Evolutionary conservation across 2,329 filamentous ascomycete genomes (phyloP), one percentile per base, ranked within the genome.

Genomic region (Ambrosiella xylebori): DNA sequence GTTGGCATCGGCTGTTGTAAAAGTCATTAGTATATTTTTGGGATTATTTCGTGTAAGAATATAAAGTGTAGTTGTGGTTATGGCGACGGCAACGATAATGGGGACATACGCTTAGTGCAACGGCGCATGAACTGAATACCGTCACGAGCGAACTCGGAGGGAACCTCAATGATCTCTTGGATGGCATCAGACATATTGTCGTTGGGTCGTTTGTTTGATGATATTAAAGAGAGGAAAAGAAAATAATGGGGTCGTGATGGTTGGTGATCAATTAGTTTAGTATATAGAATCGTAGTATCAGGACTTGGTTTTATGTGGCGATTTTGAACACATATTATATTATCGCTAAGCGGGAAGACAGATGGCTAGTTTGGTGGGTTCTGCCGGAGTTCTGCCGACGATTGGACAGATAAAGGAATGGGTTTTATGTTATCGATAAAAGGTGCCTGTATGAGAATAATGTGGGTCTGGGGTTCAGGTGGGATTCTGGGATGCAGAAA

Each of bases 111-210:
- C 73, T 81, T 82, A 63, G 78, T 78, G 74, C 78, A 81, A 65
- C 76, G 72, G 71, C 76, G 76, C 68, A 81, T 71, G 71, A 82
- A 82, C 64, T 81, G 78, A 61, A 78, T 73, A 66, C 79, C 79
- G 61, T 81, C 79, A 67, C 72, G 76, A 67, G 82, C 68, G 69
- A 85, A 85, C 70, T 84, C 80, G 68, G 74, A 74, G 65, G 81
- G 81, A 68, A 82, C 76, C 64, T 87, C 84, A 67, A 85, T 77
- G 65, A 87, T 73, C 68, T 86, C 81, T 70, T 85, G 81, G 65
- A 86, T 70, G 69, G 83, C 77, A 68, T 85, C 83, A 70, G 81
- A 76, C 79, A 82, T 81, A 15, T 38, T 53, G 51, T 19, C 37
- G 6, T 13, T 19, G 13, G 67, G 65, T 72, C 27, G 17, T 57